Percentiles rank a stretch among this genome's conserved stretches.
Evolutionary conservation across 768 basidiomycete genomes (phyloP).

Genomic region (Tulasnella sp.): DNA sequence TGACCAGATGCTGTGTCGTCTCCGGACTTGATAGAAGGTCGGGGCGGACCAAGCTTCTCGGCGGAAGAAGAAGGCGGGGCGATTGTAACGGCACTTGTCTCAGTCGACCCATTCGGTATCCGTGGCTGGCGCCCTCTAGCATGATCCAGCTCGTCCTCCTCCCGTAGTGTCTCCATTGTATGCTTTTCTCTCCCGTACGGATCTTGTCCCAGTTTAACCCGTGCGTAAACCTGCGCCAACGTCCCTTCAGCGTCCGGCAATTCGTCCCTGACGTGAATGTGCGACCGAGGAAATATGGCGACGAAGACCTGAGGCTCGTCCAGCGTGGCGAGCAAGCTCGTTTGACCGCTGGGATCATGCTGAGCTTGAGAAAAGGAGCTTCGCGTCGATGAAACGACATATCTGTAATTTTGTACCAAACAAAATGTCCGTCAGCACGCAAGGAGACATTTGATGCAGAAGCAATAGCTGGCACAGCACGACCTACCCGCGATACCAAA

Average conservation of each 20-base stretch:
- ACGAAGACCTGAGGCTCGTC: slow-evolving; percentile 58
- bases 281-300: slow-evolving; percentile 87
- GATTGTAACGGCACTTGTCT: background rate
- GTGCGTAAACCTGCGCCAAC: slow-evolving; percentile 64
- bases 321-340: background rate
- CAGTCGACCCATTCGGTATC: background rate
- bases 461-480: slow-evolving; percentile 6
- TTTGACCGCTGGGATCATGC: slow-evolving; percentile 37
- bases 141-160: slow-evolving; percentile 49
- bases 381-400: slow-evolving; percentile 77
- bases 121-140: slow-evolving; percentile 2
- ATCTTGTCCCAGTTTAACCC: slow-evolving; percentile 38
- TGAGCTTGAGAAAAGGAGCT: slow-evolving; percentile 61
- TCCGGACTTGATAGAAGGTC: slow-evolving; percentile 89
- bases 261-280: slow-evolving; percentile 79
- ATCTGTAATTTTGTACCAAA: slow-evolving; percentile 40
- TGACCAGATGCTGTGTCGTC: slow-evolving; percentile 85
- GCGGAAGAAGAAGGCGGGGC: background rate
- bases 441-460: background rate
- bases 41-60: slow-evolving; percentile 70
- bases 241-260: slow-evolving; percentile 81
- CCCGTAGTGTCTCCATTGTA: slow-evolving; percentile 48
- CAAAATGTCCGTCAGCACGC: background rate
- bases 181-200: background rate
- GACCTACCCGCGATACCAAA: slow-evolving; percentile 92